Evolutionary conservation across 2,329 filamentous ascomycete species (phyloP), one percentile per base, ranked within the genome.

Genomic region (Stagonosporopsis rhizophila): DNA sequence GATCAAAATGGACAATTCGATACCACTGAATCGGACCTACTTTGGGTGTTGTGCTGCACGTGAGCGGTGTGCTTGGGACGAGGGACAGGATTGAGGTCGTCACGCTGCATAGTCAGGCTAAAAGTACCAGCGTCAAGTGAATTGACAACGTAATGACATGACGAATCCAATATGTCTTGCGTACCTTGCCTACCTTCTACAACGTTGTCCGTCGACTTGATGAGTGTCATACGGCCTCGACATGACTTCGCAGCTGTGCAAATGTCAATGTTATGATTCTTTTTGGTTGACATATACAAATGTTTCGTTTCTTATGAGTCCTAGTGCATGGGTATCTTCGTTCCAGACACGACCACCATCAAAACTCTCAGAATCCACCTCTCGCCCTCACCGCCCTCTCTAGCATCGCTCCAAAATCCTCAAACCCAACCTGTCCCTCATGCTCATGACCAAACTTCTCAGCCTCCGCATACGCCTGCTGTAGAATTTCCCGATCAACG

Each of bases 401-500:
- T 52, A 80, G 52, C n/a, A 78, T 66, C 6, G 47, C 58, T 2
- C 75, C 78, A 63, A 80, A 65, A n/a, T 75, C 69, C 0, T 69
- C 67, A 49, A 78, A 76, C 11, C 61, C 69, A 4, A 79, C 66
- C 40, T 67, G 70, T 4, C 73, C 73, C 14, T 67, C 67, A 22
- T 64, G 65, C 15, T 54, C 56, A 14, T 69, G 62, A 0, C 69
- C 68, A 49, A 61, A 62, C 1, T 58, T 56, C 49, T 73, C 71
- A 5, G 71, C 74, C 39, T 74, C 68, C 19, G 55, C 62, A 64
- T 81, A 82, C 19, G 75, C 74, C 40, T 63, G 62, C 37, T 52
- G 58, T 78, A 82, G 78, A 27, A 79, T 65, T 15, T 73, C 65
- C 23, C 64, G 62, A 28, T 73, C 72, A 6, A 82, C 67, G 44